Evolutionary conservation across 2,329 filamentous ascomycete genomes (phyloP).

Genomic region (Calycina herbarum): DNA sequence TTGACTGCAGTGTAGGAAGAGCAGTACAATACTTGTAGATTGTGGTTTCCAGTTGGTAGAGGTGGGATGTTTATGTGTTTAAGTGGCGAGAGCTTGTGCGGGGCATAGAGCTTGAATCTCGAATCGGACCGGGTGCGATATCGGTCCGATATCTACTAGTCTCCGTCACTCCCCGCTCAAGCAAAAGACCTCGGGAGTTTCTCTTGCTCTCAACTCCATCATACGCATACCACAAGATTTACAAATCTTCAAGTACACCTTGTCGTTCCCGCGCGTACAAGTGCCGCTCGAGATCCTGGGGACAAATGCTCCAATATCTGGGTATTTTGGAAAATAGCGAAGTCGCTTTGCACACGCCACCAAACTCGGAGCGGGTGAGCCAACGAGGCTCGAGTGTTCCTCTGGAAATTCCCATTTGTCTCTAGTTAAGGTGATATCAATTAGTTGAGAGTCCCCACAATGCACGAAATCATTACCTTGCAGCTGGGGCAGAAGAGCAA

Average conservation of each 20-base stretch:
- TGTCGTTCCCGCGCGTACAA: not conserved
- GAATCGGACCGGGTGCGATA: too few relatives aligned
- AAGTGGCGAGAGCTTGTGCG: too few relatives aligned
- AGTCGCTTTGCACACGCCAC: not conserved
- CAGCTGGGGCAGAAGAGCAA: conserved; percentile 94
- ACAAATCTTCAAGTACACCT: not conserved
- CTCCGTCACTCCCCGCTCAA: not conserved
- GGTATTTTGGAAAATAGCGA: not conserved
- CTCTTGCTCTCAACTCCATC: too few relatives aligned
- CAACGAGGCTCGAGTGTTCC: not conserved
- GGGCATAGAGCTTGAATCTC: too few relatives aligned
- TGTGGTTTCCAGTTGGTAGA: too few relatives aligned
- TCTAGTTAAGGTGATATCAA: not conserved
- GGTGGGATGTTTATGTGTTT: too few relatives aligned
- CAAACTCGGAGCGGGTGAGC: not conserved
- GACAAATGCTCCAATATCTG: not conserved
- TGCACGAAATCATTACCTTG: conserved; percentile 94
- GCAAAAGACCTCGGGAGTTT: too few relatives aligned
- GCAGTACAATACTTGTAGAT: too few relatives aligned
- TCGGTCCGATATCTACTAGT: not conserved
- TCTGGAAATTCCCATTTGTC: too few relatives aligned
- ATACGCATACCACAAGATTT: too few relatives aligned
- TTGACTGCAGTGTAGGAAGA: too few relatives aligned
- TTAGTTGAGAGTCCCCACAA: conserved; percentile 40
- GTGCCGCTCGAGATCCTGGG: not conserved